Conservation (phyloP, 306 rosid genomes). For the Lathyrus oleraceus region DNA sequence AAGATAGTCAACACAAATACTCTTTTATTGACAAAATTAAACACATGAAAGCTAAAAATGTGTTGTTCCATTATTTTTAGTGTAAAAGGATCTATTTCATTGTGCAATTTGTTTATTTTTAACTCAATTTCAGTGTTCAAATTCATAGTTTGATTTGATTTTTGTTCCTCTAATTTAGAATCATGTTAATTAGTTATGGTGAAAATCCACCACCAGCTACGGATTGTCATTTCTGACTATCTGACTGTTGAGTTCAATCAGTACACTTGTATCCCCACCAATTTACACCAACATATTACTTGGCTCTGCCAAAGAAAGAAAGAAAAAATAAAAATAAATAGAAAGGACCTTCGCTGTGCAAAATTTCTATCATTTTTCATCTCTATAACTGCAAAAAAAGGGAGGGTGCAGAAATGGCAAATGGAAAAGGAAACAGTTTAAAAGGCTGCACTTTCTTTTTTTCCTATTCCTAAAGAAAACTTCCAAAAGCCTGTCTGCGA, state of each 20-base stretch:
- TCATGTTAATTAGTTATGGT: constrained; percentile 57
- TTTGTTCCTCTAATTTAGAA: constrained; percentile 37
- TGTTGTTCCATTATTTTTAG: background rate
- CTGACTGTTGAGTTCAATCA: constrained; percentile 53
- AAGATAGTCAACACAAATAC: background rate
- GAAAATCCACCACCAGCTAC: constrained; percentile 70
- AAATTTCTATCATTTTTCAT: constrained; percentile 58
- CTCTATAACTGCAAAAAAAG: constrained; percentile 29
- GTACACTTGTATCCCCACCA: constrained; percentile 74
- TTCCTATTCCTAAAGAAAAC: constrained; percentile 43
- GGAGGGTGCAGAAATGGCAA: constrained; percentile 26
- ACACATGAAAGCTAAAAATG: background rate
- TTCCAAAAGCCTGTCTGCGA: constrained; percentile 48
- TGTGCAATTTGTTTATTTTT: background rate
- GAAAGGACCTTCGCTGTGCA: constrained; percentile 55
- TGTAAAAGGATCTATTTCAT: background rate
- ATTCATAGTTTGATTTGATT: constrained; percentile 16
- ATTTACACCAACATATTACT: constrained; percentile 59
- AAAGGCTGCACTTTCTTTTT: constrained; percentile 26
- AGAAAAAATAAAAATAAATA: constrained; percentile 40
- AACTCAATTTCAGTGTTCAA: background rate
- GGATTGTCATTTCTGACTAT: constrained; percentile 54
- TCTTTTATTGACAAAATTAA: background rate
- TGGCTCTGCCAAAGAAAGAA: constrained; percentile 41
- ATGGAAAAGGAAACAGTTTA: constrained; percentile 32